A percentile compares a stretch with the other conserved stretches of the same genome.
These are phyloP conservation scores for Drechslerella dactyloides DNA, from an alignment of 2,329 filamentous ascomycete genomes.

Conservation along the genomic window DNA sequence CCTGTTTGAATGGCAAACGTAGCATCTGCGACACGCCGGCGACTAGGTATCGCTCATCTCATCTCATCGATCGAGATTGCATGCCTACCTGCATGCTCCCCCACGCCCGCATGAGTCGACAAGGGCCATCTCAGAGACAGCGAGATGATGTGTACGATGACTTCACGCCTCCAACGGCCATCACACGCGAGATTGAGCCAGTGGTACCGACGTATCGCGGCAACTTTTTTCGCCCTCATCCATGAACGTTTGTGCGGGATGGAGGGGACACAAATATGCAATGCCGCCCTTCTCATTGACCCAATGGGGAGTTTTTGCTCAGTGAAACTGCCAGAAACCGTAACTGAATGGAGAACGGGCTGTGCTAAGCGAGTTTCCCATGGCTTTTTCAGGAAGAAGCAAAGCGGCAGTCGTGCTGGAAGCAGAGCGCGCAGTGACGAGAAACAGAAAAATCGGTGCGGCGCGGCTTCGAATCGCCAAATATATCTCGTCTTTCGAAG, in stretches of 20 bases:
- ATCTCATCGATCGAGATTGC: background rate
- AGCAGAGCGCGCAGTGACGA: background rate
- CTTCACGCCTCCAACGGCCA: conserved; percentile 30
- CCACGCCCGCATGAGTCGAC: background rate
- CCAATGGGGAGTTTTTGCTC: conserved; percentile 16
- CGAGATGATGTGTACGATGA: conserved; percentile 47
- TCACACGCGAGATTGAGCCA: conserved; percentile 44
- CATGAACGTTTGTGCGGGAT: background rate
- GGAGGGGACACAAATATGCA: background rate
- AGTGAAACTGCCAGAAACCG: conserved; percentile 48
- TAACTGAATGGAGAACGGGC: conserved; percentile 41
- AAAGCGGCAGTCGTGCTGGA: background rate
- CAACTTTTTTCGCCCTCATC: conserved; percentile 24
- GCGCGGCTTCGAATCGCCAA: background rate
- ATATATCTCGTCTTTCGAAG: conserved; percentile 11
- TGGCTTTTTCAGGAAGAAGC: background rate
- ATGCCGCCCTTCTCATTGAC: conserved; percentile 18
- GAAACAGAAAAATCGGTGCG: background rate
- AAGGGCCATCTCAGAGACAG: conserved; percentile 16
- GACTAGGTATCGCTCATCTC: background rate
- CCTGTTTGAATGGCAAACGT: background rate
- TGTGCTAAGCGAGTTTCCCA: conserved; percentile 19
- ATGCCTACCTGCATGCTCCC: background rate
- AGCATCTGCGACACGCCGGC: conserved; percentile 3
- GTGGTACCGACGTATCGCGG: conserved; percentile 43